phyloP scores from a whole-genome alignment of 2,329 filamentous ascomycete genomes.

The Penicillium sp. region DNA sequence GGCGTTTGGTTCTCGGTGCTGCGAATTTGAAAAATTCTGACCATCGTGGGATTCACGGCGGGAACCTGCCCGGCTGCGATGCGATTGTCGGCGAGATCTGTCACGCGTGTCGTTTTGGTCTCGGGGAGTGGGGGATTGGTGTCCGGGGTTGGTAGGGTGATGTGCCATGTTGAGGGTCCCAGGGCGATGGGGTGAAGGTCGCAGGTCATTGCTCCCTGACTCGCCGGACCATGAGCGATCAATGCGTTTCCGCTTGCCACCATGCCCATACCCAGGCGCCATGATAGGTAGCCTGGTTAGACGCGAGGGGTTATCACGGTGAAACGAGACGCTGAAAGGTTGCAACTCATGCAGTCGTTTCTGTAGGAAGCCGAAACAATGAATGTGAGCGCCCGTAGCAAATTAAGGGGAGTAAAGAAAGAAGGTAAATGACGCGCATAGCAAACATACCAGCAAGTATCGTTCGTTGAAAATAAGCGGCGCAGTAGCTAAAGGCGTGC shows the following conservation, averaged over 20 bases:
- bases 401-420: neutral
- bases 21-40: slow-evolving; percentile 35
- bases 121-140: slow-evolving; percentile 36
- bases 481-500: slow-evolving; percentile 7
- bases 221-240: slow-evolving; percentile 48
- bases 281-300: slow-evolving; percentile 40
- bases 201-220: slow-evolving; percentile 39
- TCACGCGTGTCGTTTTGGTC: slow-evolving; percentile 42
- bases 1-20: slow-evolving; percentile 25
- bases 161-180: slow-evolving; percentile 54
- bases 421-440: neutral
- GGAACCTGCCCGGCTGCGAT: slow-evolving; percentile 37
- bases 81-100: slow-evolving; percentile 38
- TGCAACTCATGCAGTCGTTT: slow-evolving; percentile 35
- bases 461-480: slow-evolving; percentile 8
- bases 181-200: slow-evolving; percentile 50
- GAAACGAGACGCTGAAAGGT: slow-evolving; percentile 28
- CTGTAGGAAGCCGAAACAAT: slow-evolving; percentile 9
- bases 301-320: slow-evolving; percentile 30
- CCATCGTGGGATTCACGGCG: slow-evolving; percentile 39
- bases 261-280: slow-evolving; percentile 49
- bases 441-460: slow-evolving; percentile 17
- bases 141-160: slow-evolving; percentile 41
- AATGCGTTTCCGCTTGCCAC: slow-evolving; percentile 57
- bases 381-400: slow-evolving; percentile 16